Percentiles rank a stretch among this genome's conserved stretches.
Conservation (phyloP, 2,329 filamentous ascomycete genomes). For the Ophiostoma ips region DNA sequence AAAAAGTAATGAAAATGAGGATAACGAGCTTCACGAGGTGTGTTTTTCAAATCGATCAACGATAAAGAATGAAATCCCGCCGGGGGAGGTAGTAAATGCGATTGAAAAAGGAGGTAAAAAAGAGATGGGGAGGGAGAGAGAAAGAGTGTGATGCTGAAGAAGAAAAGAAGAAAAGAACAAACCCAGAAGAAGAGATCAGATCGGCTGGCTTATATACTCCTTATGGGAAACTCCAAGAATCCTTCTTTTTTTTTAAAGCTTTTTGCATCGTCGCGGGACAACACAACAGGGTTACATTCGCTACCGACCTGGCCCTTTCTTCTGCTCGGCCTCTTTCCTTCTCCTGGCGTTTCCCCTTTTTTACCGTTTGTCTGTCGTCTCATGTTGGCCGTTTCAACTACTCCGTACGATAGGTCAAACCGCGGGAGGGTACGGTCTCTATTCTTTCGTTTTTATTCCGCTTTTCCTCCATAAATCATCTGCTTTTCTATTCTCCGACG, state of each 20-base stretch:
- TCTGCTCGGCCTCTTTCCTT: too few relatives aligned
- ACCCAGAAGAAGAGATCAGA: not conserved
- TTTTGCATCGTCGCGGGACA: too few relatives aligned
- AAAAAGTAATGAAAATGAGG: not conserved
- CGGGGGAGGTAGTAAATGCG: not conserved
- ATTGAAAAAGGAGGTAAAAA: too few relatives aligned
- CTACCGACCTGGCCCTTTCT: too few relatives aligned
- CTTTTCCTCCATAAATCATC: too few relatives aligned
- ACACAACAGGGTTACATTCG: not conserved
- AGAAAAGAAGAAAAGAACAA: not conserved
- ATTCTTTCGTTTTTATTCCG: not conserved
- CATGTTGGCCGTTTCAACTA: constrained; percentile 1
- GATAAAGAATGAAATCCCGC: constrained; percentile 7
- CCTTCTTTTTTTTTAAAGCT: too few relatives aligned
- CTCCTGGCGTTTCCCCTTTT: not conserved
- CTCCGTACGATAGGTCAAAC: not conserved
- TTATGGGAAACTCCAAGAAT: too few relatives aligned
- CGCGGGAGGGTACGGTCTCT: not conserved
- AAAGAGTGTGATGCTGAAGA: not conserved
- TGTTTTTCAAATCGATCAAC: constrained; percentile 13
- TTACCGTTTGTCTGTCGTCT: not conserved
- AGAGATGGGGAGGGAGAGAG: not conserved
- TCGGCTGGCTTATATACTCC: not conserved
- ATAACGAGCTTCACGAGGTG: too few relatives aligned
- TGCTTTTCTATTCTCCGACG: too few relatives aligned